phyloP scores from a whole-genome alignment of 257 asterid species.

The Salvia splendens region DNA sequence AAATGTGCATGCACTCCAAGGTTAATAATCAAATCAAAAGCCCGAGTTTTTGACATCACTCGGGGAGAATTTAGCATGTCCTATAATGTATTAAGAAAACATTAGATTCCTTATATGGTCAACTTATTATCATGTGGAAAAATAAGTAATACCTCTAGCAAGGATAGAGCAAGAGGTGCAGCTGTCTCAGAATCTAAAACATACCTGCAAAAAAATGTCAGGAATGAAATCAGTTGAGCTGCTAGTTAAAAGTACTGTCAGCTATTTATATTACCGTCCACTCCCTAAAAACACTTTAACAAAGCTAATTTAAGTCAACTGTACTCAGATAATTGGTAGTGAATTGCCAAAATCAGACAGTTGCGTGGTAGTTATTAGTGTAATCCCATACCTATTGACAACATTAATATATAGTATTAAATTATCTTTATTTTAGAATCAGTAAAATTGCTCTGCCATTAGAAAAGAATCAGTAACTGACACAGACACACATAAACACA shows the following conservation, averaged over 20 bases:
- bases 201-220: slow-evolving; percentile 69
- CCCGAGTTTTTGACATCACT: slow-evolving; percentile 83
- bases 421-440: background rate
- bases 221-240: slow-evolving; percentile 33
- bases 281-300: slow-evolving; percentile 9
- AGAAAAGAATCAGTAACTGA: background rate
- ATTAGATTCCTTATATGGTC: slow-evolving; percentile 32
- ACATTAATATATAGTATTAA: slow-evolving; percentile 3
- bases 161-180: slow-evolving; percentile 88
- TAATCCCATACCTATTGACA: slow-evolving; percentile 2
- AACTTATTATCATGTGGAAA: slow-evolving; percentile 24
- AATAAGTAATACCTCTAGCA: slow-evolving; percentile 78
- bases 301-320: slow-evolving; percentile 3
- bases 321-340: slow-evolving; percentile 14
- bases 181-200: slow-evolving; percentile 91
- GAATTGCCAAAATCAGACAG: slow-evolving; percentile 20
- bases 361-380: background rate
- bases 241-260: slow-evolving; percentile 21
- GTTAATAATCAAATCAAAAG: slow-evolving; percentile 91
- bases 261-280: slow-evolving; percentile 2
- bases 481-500: background rate
- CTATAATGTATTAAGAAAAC: slow-evolving; percentile 48
- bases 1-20: slow-evolving; percentile 99
- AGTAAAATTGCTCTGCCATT: background rate
- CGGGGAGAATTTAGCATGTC: slow-evolving; percentile 89